Evolutionary conservation across 768 basidiomycete genomes (phyloP), one percentile per base, ranked within the genome.

Genomic region (Suillus weaverae): DNA sequence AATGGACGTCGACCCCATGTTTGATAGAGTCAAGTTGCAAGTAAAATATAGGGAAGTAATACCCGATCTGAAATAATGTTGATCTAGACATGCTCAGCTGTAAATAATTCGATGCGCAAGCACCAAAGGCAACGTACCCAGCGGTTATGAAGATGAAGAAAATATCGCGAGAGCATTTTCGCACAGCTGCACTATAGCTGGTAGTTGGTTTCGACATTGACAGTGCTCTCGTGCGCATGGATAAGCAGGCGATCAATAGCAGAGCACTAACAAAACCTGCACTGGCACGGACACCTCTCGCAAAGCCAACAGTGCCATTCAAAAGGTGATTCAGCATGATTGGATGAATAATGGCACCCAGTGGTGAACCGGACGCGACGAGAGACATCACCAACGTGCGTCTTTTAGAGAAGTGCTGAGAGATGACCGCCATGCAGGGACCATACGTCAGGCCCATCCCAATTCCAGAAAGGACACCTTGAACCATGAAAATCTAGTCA

Each of bases 341-440:
- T 1, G 87, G 85, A 62, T 88, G 83, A n/a, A 84, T 68, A 30
- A 85, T 73, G 10, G 84, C 86, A 8, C 89, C 88, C 4, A 86
- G 70, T 4, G 84, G 81, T 38, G 82, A 79, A 33, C 83, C 83
- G 39, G 84, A 83, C 32, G 81, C 43, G 6, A 77, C 77, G 50
- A 86, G 69, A 10, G 84, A 82, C 68, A 83, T 81, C 7, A 82
- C 81, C 5, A 81, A 66, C 4, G 81, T 71, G 32, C 83, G 75
- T 16, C 76, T 73, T 55, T 71, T 72, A 36, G 71, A 70, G 72
- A 86, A 86, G 67, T 81, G 79, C 39, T 83, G 84, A 5, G 81
- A 77, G 9, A 83, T 68, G 26, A 85, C 65, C 6, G 78, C 76
- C 60, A 81, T 66, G 46, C 80, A 76, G 0, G 84, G 84, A 18